phyloP scores from a whole-genome alignment of 2,329 filamentous ascomycete species.

The Fusarium sororula region DNA sequence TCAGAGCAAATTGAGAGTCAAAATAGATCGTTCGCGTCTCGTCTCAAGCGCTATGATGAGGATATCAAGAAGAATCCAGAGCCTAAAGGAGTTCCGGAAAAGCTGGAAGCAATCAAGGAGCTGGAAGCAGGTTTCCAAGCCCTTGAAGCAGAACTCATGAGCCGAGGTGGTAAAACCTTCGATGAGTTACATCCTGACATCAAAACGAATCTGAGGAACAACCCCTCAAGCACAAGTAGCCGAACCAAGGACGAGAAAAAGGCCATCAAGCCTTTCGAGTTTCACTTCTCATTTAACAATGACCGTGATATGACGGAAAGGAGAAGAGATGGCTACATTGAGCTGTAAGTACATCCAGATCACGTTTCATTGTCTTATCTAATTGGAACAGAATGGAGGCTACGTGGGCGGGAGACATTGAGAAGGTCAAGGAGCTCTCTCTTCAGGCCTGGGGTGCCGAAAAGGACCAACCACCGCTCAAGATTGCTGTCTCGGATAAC shows the following conservation, averaged over 20 bases:
- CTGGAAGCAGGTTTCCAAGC: slow-evolving; percentile 17
- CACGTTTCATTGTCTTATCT: neutral
- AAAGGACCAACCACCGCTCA: slow-evolving; percentile 66
- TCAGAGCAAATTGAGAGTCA: slow-evolving; percentile 49
- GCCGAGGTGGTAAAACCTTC: slow-evolving; percentile 73
- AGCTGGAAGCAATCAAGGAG: slow-evolving; percentile 61
- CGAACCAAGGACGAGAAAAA: slow-evolving; percentile 22
- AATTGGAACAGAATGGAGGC: slow-evolving; percentile 68
- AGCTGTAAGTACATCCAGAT: slow-evolving; percentile 60
- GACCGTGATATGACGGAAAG: slow-evolving; percentile 65
- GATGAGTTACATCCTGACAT: slow-evolving; percentile 68
- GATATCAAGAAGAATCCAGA: slow-evolving; percentile 23
- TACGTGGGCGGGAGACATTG: slow-evolving; percentile 74
- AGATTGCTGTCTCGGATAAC: slow-evolving; percentile 67
- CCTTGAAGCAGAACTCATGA: slow-evolving; percentile 54
- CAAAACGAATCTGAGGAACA: slow-evolving; percentile 33
- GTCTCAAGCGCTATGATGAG: slow-evolving; percentile 44
- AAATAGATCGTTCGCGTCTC: slow-evolving; percentile 45
- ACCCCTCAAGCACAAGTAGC: neutral
- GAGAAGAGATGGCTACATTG: slow-evolving; percentile 67
- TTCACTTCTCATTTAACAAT: slow-evolving; percentile 60
- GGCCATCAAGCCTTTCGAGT: slow-evolving; percentile 53
- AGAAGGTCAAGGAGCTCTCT: slow-evolving; percentile 71
- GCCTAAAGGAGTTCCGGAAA: slow-evolving; percentile 53
- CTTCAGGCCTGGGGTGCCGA: slow-evolving; percentile 66